A percentile compares a stretch with the other conserved stretches of the same genome.
Conservation (phyloP, 345 rosid species). For the Ceriops zippeliana region DNA sequence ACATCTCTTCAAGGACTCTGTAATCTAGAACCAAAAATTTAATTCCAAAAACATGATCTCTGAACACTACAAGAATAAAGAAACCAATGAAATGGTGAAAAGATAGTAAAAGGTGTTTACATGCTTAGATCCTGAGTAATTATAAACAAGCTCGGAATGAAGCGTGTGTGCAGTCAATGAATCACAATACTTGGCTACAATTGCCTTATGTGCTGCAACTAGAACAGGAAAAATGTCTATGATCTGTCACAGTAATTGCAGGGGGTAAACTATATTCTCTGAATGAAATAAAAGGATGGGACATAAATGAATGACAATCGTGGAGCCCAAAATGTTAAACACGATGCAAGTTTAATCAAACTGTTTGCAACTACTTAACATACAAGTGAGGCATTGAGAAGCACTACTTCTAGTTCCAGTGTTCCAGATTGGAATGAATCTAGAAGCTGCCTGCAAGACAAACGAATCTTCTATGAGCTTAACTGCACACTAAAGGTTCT, state of each 20-base stretch:
- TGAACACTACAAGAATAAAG: background rate
- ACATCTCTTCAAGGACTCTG: conserved; percentile 86
- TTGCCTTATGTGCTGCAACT: conserved; percentile 85
- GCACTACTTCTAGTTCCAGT: conserved; percentile 76
- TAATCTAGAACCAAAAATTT: conserved; percentile 43
- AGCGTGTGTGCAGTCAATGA: conserved; percentile 77
- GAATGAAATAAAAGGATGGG: background rate
- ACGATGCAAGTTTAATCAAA: background rate
- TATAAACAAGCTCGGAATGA: conserved; percentile 93
- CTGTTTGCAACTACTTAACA: conserved; percentile 9
- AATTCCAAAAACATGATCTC: background rate
- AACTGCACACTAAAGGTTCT: background rate
- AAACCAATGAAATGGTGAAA: conserved; percentile 6
- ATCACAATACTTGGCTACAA: conserved; percentile 66
- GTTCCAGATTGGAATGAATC: conserved; percentile 69
- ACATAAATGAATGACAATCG: conserved; percentile 1
- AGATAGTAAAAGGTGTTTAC: conserved; percentile 35
- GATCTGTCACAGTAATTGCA: conserved; percentile 40
- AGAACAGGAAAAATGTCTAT: conserved; percentile 80
- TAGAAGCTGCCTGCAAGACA: conserved; percentile 56
- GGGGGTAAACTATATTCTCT: background rate
- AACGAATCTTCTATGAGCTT: background rate
- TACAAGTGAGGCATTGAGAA: conserved; percentile 85
- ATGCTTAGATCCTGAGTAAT: conserved; percentile 87
- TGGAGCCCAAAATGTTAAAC: background rate